Evolutionary conservation across 352 stramenopile genomes (phyloP).

Genomic region (Globisporangium spinosum): DNA sequence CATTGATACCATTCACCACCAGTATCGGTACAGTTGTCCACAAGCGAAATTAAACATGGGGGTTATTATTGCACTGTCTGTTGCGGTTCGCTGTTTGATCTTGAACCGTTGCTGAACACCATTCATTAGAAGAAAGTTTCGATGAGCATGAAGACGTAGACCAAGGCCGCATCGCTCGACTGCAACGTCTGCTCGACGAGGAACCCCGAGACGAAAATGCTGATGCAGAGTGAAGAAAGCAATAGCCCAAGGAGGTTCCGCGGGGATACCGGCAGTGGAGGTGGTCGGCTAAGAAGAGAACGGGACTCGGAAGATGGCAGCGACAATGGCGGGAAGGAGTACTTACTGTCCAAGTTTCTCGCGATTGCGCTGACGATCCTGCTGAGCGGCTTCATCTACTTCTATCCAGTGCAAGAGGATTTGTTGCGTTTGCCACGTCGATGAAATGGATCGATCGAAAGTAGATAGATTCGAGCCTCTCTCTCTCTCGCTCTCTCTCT

Average conservation of each 20-base stretch:
- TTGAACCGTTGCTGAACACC: neutral
- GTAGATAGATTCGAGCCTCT: neutral
- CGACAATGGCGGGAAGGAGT: conserved; percentile 30
- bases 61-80: neutral
- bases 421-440: neutral
- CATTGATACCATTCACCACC: too few species aligned
- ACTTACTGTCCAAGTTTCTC: conserved; percentile 46
- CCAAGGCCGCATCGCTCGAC: conserved; percentile 4
- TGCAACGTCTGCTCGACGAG: conserved; percentile 7
- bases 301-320: conserved; percentile 9
- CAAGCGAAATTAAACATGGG: neutral
- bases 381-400: conserved; percentile 49
- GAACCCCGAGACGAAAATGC: neutral
- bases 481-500: too few species aligned
- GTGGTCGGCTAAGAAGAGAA: neutral
- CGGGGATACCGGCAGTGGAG: neutral
- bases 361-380: conserved; percentile 30
- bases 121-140: neutral
- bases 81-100: neutral
- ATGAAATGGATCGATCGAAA: neutral
- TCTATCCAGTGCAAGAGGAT: conserved; percentile 27
- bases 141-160: conserved; percentile 7
- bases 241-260: neutral
- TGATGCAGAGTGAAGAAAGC: neutral
- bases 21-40: neutral